Percentiles rank a stretch among this genome's conserved stretches.
These are phyloP conservation scores for Aspergillus incahuasiensis DNA, from an alignment of 495 filamentous ascomycete species.

Conservation along the genomic window DNA sequence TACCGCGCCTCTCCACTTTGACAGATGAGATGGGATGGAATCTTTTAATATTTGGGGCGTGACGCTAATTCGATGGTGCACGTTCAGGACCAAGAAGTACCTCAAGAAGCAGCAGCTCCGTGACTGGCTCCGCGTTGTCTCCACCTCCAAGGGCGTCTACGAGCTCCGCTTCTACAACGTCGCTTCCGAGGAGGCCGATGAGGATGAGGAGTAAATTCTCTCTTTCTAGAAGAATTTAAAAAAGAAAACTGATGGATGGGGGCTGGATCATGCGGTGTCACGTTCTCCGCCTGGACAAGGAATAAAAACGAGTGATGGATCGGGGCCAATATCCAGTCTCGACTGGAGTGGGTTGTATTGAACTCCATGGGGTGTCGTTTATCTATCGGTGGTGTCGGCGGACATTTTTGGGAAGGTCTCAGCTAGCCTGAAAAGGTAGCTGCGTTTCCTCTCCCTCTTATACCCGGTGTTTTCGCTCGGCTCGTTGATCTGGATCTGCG, in stretches of 20 bases:
- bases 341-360: background rate
- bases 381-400: background rate
- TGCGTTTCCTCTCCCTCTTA: background rate
- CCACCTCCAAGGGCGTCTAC: slow-evolving; percentile 93
- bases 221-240: background rate
- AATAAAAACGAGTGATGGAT: slow-evolving; percentile 7
- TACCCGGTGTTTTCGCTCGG: background rate
- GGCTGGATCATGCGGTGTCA: background rate
- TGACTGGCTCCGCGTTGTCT: slow-evolving; percentile 99
- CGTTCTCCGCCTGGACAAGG: background rate
- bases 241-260: background rate
- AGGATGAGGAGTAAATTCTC: slow-evolving; percentile 87
- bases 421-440: slow-evolving; percentile 17
- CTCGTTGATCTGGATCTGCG: background rate
- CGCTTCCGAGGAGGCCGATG: slow-evolving; percentile 92
- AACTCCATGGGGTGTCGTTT: background rate
- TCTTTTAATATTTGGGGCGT: too few species aligned
- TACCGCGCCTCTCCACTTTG: too few species aligned
- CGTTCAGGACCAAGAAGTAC: slow-evolving; percentile 94
- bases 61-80: background rate
- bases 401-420: background rate
- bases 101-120: slow-evolving; percentile 99
- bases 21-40: too few species aligned
- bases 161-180: slow-evolving; percentile 99
- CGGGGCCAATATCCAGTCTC: background rate